phyloP scores from a whole-genome alignment of 495 filamentous ascomycete species.

The Oleoguttula mirabilis region DNA sequence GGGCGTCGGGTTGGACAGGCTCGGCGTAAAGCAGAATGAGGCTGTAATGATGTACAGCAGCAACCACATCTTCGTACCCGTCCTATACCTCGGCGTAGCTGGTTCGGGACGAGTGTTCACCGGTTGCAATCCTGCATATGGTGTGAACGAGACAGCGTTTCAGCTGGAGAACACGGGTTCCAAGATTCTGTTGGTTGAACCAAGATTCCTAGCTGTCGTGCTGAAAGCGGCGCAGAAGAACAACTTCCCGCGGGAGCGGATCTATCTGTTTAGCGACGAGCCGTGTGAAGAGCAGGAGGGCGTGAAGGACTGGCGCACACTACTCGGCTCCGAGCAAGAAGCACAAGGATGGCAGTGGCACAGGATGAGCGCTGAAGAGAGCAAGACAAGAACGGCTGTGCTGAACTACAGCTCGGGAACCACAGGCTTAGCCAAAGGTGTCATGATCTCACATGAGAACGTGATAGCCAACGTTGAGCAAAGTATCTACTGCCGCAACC shows the following conservation, averaged over 20 bases:
- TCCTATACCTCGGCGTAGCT: conserved; percentile 36
- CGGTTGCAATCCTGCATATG: conserved; percentile 30
- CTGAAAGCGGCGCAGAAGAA: conserved; percentile 34
- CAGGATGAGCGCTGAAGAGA: conserved; percentile 28
- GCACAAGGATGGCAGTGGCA: conserved; percentile 38
- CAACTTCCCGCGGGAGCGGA: conserved; percentile 30
- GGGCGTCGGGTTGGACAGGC: conserved; percentile 31
- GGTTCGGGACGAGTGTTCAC: conserved; percentile 33
- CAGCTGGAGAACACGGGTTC: conserved; percentile 33
- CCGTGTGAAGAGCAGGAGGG: conserved; percentile 21
- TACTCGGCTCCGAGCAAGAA: conserved; percentile 35
- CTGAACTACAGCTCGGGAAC: conserved; percentile 24
- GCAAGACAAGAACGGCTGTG: conserved; percentile 30
- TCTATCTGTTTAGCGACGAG: conserved; percentile 42
- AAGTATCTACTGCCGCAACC: conserved; percentile 27
- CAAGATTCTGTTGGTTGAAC: conserved; percentile 30
- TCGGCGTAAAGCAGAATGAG: conserved; percentile 30
- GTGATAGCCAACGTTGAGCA: conserved; percentile 31
- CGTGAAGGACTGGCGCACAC: conserved; percentile 39
- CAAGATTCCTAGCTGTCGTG: conserved; percentile 25
- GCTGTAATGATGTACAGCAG: conserved; percentile 36
- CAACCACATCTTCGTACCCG: conserved; percentile 40
- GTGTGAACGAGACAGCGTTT: conserved; percentile 23
- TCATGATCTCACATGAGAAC: conserved; percentile 31
- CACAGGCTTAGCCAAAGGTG: conserved; percentile 30